A percentile compares a stretch with the other conserved stretches of the same genome.
Evolutionary conservation across 2,329 filamentous ascomycete species (phyloP).

Genomic region (Trichocomaceae sp.): DNA sequence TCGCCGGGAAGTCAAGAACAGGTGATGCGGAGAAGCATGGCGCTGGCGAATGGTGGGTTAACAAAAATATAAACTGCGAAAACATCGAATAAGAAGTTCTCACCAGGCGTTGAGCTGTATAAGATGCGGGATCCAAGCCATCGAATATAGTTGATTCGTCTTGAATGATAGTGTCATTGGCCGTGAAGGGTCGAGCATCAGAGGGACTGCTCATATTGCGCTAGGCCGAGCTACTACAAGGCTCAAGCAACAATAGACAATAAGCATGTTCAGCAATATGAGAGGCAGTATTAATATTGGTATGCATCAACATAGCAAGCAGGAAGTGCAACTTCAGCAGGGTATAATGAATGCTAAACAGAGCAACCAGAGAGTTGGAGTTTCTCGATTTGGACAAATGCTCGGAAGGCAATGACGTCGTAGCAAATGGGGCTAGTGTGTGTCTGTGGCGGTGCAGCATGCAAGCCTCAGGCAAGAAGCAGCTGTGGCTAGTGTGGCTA

Average conservation of each 20-base stretch:
- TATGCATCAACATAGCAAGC: neutral
- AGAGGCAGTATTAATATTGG: neutral
- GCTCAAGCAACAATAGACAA: neutral
- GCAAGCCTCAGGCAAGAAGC: slow-evolving; percentile 10
- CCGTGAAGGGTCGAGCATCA: slow-evolving; percentile 8
- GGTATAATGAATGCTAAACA: neutral
- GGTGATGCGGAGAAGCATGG: slow-evolving; percentile 56
- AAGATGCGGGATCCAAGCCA: slow-evolving; percentile 44
- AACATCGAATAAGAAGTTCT: slow-evolving; percentile 17
- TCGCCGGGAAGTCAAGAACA: slow-evolving; percentile 55
- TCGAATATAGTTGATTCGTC: slow-evolving; percentile 20
- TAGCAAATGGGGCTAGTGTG: slow-evolving; percentile 4
- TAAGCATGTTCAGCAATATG: neutral
- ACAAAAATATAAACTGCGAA: neutral
- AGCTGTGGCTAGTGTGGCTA: neutral
- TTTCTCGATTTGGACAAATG: neutral
- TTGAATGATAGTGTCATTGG: slow-evolving; percentile 10
- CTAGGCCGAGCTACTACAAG: neutral
- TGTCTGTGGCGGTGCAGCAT: slow-evolving; percentile 11
- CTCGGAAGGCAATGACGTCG: slow-evolving; percentile 26
- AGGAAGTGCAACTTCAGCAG: neutral
- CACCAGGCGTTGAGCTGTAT: slow-evolving; percentile 51
- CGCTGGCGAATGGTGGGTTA: slow-evolving; percentile 33
- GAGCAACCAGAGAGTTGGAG: neutral
- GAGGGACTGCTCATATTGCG: slow-evolving; percentile 8